A percentile compares a stretch with the other conserved stretches of the same genome.
Conservation (phyloP, 352 stramenopile species). For the Phytophthora ramorum region DNA sequence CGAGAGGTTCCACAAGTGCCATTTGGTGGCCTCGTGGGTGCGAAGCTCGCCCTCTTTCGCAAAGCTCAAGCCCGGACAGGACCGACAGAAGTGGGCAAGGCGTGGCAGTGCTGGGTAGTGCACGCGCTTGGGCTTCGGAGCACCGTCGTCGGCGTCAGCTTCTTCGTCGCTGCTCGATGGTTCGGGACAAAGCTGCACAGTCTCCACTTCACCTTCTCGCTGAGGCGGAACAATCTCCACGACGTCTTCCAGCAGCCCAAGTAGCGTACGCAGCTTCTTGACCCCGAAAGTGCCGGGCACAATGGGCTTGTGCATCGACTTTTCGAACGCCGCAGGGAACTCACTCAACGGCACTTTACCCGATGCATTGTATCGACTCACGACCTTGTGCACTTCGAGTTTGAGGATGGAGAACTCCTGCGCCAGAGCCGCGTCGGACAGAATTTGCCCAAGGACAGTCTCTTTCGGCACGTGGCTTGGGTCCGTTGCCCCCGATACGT, state of each 20-base stretch:
- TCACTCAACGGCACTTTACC: slow-evolving; percentile 54
- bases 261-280: slow-evolving; percentile 80
- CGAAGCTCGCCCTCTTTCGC: slow-evolving; percentile 59
- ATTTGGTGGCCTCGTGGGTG: slow-evolving; percentile 79
- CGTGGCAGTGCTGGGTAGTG: slow-evolving; percentile 52
- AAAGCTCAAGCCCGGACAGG: slow-evolving; percentile 76
- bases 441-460: slow-evolving; percentile 51
- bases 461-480: slow-evolving; percentile 52
- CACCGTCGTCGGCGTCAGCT: slow-evolving; percentile 1
- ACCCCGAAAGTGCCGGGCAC: slow-evolving; percentile 61
- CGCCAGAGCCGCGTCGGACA: slow-evolving; percentile 50
- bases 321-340: slow-evolving; percentile 61
- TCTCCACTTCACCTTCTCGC: slow-evolving; percentile 63
- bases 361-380: slow-evolving; percentile 52
- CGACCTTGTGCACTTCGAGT: slow-evolving; percentile 77
- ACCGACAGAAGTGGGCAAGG: slow-evolving; percentile 58
- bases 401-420: slow-evolving; percentile 69
- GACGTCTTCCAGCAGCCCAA: slow-evolving; percentile 64
- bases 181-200: slow-evolving; percentile 64
- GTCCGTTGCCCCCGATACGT: slow-evolving; percentile 21
- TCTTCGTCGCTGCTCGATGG: slow-evolving; percentile 42
- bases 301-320: slow-evolving; percentile 76
- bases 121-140: slow-evolving; percentile 23
- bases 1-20: slow-evolving; percentile 76
- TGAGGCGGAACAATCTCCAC: slow-evolving; percentile 56